Percentiles rank a stretch among this genome's conserved stretches.
Conservation (phyloP, 169 alveolate genomes). For the Neospora caninum region DNA sequence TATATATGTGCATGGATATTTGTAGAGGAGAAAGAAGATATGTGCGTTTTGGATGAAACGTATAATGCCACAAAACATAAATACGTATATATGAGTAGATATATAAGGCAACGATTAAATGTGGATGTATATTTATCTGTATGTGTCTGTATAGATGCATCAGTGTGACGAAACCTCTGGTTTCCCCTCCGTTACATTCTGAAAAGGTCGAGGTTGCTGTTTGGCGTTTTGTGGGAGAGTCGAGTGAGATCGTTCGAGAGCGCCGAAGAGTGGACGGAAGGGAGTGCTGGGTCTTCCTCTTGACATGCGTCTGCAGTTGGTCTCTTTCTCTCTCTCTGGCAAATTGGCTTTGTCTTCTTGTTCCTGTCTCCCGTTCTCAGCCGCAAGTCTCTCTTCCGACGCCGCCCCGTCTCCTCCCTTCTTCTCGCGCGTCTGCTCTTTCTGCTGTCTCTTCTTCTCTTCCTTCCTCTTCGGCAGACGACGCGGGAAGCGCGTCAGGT, state of each 20-base stretch:
- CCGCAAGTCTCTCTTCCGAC: neutral
- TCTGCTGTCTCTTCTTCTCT: neutral
- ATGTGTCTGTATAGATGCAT: neutral
- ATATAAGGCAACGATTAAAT: neutral
- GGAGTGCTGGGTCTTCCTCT: too few species aligned
- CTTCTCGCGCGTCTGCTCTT: neutral
- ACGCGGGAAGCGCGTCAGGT: neutral
- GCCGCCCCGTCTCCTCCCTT: neutral
- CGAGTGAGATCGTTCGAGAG: too few species aligned
- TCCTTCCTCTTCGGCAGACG: neutral
- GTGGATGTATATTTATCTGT: neutral
- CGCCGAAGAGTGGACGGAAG: too few species aligned
- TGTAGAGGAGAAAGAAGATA: neutral
- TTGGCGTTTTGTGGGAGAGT: too few species aligned
- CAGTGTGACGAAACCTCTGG: too few species aligned
- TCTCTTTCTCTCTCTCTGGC: too few species aligned
- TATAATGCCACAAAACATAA: too few species aligned
- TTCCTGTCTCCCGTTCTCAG: neutral
- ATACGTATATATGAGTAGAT: neutral
- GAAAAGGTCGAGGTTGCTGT: too few species aligned
- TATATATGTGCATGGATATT: neutral
- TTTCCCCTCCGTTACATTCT: too few species aligned
- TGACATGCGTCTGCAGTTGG: too few species aligned
- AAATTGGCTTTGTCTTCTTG: too few species aligned
- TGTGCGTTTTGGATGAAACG: neutral